A percentile compares a stretch with the other conserved stretches of the same genome.
Conservation (phyloP, 2,329 filamentous ascomycete genomes). For the Pezicula carpinea region DNA sequence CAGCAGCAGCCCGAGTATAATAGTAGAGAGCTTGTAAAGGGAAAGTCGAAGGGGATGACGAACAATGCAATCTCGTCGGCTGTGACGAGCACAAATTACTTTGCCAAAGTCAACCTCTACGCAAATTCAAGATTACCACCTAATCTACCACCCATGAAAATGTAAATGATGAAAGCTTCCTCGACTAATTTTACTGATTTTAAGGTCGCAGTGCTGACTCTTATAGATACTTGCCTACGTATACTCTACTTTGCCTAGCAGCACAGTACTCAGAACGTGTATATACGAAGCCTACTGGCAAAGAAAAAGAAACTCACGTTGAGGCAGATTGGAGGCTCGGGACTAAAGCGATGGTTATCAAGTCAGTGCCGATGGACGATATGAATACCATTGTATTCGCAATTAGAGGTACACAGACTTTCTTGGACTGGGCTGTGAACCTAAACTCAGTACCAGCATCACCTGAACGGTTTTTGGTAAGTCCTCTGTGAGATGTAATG, state of each 20-base stretch:
- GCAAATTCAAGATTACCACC: conserved; percentile 70
- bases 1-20: conserved; percentile 10
- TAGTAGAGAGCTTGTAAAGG: conserved; percentile 16
- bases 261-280: conserved; percentile 73
- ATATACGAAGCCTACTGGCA: conserved; percentile 59
- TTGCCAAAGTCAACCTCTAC: conserved; percentile 75
- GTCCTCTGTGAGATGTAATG: conserved; percentile 7
- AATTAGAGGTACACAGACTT: conserved; percentile 73
- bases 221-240: conserved; percentile 65
- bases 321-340: conserved; percentile 66
- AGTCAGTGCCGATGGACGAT: conserved; percentile 72
- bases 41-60: conserved; percentile 29
- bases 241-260: conserved; percentile 72
- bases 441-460: conserved; percentile 63
- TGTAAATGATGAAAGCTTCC: conserved; percentile 46
- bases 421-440: conserved; percentile 86
- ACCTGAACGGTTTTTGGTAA: conserved; percentile 61
- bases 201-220: conserved; percentile 3
- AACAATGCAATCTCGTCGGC: conserved; percentile 32
- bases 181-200: no score
- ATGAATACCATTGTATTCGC: conserved; percentile 78
- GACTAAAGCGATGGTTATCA: conserved; percentile 84
- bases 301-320: conserved; percentile 65
- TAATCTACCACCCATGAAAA: conserved; percentile 60
- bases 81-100: conserved; percentile 50